Percentiles rank a stretch among this genome's conserved stretches.
phyloP scores from a whole-genome alignment of 2,329 filamentous ascomycete species.

The Colletotrichum lini region DNA sequence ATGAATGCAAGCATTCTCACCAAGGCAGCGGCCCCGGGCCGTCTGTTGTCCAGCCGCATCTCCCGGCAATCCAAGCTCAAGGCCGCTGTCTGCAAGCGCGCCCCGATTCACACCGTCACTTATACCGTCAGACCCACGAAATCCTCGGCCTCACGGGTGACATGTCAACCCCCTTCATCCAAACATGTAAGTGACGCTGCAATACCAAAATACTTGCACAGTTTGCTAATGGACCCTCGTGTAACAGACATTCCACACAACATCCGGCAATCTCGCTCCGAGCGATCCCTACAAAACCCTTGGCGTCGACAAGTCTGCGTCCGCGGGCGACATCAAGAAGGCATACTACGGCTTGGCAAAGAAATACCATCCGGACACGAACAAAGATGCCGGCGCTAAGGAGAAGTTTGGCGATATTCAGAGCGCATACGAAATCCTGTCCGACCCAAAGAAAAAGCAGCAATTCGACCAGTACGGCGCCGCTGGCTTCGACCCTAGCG shows the following conservation, averaged over 20 bases:
- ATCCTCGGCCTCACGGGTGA: conserved; percentile 48
- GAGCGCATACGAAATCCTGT: conserved; percentile 92
- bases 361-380: conserved; percentile 98
- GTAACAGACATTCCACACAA: conserved; percentile 72
- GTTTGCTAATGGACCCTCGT: conserved; percentile 18
- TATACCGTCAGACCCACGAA: conserved; percentile 35
- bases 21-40: conserved; percentile 62
- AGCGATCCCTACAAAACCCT: conserved; percentile 91
- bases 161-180: conserved; percentile 45
- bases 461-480: conserved; percentile 93
- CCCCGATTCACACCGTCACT: conserved; percentile 39
- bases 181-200: conserved; percentile 43
- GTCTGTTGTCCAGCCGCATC: conserved; percentile 56
- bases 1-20: conserved; percentile 65
- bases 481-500: conserved; percentile 86
- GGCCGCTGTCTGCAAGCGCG: conserved; percentile 56
- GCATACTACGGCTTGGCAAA: conserved; percentile 98
- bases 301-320: conserved; percentile 86
- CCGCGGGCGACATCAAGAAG: conserved; percentile 93
- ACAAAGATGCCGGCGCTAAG: conserved; percentile 94
- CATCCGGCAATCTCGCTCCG: conserved; percentile 63
- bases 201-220: neutral
- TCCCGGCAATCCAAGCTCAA: conserved; percentile 57
- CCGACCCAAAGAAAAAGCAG: conserved; percentile 92
- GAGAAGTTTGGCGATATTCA: conserved; percentile 96